phyloP scores from a whole-genome alignment of 768 basidiomycete genomes.

The Lyophyllum semitale region DNA sequence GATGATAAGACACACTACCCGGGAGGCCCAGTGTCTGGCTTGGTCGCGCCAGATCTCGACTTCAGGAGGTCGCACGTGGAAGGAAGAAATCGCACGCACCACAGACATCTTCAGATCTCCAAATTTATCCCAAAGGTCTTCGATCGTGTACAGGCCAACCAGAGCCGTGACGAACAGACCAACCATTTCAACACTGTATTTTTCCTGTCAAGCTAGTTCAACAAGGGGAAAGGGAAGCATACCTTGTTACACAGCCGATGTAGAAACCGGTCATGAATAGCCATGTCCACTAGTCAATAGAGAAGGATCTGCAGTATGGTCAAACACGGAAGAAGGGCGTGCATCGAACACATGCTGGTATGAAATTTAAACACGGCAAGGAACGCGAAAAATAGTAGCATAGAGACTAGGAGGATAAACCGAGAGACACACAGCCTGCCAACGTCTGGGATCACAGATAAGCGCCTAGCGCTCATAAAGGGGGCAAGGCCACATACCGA shows the following conservation, averaged over 20 bases:
- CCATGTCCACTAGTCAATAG: constrained; percentile 98
- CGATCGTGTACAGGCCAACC: constrained; percentile 94
- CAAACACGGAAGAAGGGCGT: constrained; percentile 7
- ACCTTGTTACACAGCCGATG: constrained; percentile 95
- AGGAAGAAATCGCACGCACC: constrained; percentile 47
- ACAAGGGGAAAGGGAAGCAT: constrained; percentile 1
- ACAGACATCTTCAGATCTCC: constrained; percentile 91
- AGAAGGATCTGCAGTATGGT: constrained; percentile 68
- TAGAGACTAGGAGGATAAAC: constrained; percentile 96
- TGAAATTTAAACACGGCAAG: constrained; percentile 98
- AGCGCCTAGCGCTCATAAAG: background rate
- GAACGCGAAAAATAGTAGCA: constrained; percentile 99
- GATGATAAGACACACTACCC: constrained; percentile 82
- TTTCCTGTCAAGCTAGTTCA: background rate
- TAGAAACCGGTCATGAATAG: constrained; percentile 87
- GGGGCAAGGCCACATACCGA: constrained; percentile 54
- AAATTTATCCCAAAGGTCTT: constrained; percentile 98
- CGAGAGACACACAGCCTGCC: constrained; percentile 96
- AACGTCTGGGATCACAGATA: constrained; percentile 62
- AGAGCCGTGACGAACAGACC: constrained; percentile 94
- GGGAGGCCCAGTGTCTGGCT: constrained; percentile 87
- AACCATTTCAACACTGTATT: constrained; percentile 86
- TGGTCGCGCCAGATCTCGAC: constrained; percentile 68
- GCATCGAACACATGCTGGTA: constrained; percentile 62
- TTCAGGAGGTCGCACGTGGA: background rate